Base-by-base conservation (phyloP, 208 protist genomes). In the Leishmania guyanensis region DNA sequence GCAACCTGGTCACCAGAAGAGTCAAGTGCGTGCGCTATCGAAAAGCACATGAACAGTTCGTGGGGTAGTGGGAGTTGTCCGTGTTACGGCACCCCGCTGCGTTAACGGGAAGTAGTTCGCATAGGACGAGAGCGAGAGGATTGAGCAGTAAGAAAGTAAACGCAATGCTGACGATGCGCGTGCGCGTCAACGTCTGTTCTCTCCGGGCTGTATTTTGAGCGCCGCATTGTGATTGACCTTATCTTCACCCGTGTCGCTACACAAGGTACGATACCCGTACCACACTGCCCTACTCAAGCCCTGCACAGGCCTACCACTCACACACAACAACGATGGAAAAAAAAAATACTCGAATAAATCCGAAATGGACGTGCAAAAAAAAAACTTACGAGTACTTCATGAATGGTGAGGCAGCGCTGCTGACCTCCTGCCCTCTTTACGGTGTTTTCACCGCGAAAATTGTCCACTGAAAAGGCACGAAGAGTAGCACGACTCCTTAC, bases 31-130 rank as follows among this genome's bases (percentile, higher is more conserved):
- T 87, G n/a, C 77, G 90, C 56, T 87, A 91, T 65, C 76, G 72
- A 26, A 88, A 88, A 51, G 80, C 91, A 70, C 64, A 65, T 10
- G 87, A 89, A 53, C 91, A 87, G 85, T 56, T 89, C 54, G 81
- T 75, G 20, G 69, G 89, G 39, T 92, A 81, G 74, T 9, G 29
- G 26, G 14, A 29, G 3, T 68, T 16, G 62, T 6, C 29, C 62
- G 29, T 33, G 5, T 3, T 12, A 29, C 62, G 62, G 26, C 26
- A 29, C 58, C 26, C 0, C 26, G 10, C 26, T 2, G 58, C 58
- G 26, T 29, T 29, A n/a, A 64, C 26, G 26, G 26, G 26, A 10
- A 33, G 6, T 64, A 29, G 26, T 4, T 64, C 26, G 58, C 26
- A 14, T 22, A 64, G 58, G 58, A 10, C 12, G 58, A 64, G 29